Evolutionary conservation across 2,329 filamentous ascomycete genomes (phyloP).

Genomic region (Talaromyces atroroseus): DNA sequence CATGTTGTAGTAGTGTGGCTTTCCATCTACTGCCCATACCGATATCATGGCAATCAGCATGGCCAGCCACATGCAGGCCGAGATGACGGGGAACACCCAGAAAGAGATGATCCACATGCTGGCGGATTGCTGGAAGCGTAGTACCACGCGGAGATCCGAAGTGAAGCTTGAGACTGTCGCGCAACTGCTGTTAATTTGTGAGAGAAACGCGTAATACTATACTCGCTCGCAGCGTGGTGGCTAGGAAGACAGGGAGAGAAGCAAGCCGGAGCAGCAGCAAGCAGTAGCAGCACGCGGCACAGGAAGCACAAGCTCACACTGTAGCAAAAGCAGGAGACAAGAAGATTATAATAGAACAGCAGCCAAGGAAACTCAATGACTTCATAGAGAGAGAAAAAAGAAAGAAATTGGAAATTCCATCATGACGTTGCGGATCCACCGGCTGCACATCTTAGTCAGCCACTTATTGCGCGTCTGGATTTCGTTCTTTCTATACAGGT

Average conservation of each 20-base stretch:
- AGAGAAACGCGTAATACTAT: background rate
- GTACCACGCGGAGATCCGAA: background rate
- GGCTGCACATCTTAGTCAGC: too few relatives aligned
- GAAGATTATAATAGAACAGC: background rate
- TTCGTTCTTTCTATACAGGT: too few relatives aligned
- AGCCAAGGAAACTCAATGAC: background rate
- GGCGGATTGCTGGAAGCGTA: background rate
- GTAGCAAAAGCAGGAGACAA: background rate
- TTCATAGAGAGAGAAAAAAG: background rate
- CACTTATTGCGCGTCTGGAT: too few relatives aligned
- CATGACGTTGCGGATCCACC: too few relatives aligned
- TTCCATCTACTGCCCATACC: constrained; percentile 50
- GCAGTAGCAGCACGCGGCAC: too few relatives aligned
- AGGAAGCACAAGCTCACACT: too few relatives aligned
- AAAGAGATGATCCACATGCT: constrained; percentile 43
- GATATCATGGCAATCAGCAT: constrained; percentile 58
- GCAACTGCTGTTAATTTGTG: background rate
- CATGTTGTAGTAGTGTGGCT: constrained; percentile 51
- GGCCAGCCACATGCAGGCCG: constrained; percentile 52
- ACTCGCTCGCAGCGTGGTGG: background rate
- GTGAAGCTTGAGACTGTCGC: background rate
- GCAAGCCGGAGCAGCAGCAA: background rate
- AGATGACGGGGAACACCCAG: constrained; percentile 55
- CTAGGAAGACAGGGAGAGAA: background rate
- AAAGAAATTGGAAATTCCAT: too few relatives aligned